Conservation (phyloP, 768 basidiomycete species). For the Mycena rebaudengoi region DNA sequence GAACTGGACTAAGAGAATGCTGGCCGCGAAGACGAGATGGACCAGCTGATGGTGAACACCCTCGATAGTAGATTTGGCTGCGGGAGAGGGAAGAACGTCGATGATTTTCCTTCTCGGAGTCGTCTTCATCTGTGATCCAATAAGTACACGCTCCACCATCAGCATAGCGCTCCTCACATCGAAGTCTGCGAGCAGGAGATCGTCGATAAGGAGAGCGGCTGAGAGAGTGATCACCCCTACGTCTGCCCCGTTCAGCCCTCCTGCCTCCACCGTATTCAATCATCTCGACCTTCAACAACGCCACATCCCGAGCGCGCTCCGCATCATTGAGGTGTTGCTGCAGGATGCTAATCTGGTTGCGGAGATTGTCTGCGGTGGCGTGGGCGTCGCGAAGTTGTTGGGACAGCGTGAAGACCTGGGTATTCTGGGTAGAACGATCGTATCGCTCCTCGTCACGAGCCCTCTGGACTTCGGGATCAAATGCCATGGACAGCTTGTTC, state of each 20-base stretch:
- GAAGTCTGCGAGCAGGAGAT: not conserved
- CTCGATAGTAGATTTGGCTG: not conserved
- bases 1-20: not conserved
- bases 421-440: conserved; percentile 30
- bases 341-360: conserved; percentile 16
- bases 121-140: not conserved
- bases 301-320: conserved; percentile 22
- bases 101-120: not conserved
- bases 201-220: not conserved
- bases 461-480: conserved; percentile 35
- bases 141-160: not conserved
- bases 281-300: not conserved
- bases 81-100: not conserved
- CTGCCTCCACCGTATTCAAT: not conserved
- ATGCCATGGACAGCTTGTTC: conserved; percentile 23
- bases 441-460: conserved; percentile 33
- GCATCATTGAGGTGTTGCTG: not conserved
- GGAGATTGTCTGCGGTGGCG: conserved; percentile 28
- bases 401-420: conserved; percentile 32
- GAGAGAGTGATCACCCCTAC: not conserved
- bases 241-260: not conserved
- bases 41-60: not conserved
- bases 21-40: not conserved
- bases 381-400: conserved; percentile 38
- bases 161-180: not conserved